These are phyloP conservation scores for Cucumis melo DNA, from an alignment of 306 rosid genomes.

Conservation along the genomic window DNA sequence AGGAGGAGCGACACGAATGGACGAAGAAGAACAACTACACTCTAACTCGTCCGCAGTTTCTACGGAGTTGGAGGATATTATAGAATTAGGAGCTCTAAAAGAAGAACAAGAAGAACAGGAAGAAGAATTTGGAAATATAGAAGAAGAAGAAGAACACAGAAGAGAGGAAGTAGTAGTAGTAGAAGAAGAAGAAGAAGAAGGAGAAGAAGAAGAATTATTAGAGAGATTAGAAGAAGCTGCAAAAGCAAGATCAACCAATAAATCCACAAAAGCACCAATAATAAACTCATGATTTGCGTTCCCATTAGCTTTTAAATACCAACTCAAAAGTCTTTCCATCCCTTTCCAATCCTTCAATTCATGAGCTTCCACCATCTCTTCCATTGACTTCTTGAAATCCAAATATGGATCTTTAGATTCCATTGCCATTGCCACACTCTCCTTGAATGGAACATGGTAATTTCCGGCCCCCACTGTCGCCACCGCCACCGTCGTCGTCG, in stretches of 20 bases:
- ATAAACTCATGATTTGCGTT: constrained; percentile 34
- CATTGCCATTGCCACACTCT: constrained; percentile 30
- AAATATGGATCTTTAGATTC: constrained; percentile 48
- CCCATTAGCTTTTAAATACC: constrained; percentile 46
- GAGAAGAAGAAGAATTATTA: background rate
- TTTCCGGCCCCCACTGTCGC: background rate
- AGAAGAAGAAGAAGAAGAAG: constrained; percentile 9
- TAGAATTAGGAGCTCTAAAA: constrained; percentile 5
- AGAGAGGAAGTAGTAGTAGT: constrained; percentile 6
- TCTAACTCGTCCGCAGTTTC: constrained; percentile 13
- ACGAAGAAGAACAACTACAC: constrained; percentile 13
- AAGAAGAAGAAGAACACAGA: constrained; percentile 20
- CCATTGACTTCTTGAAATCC: constrained; percentile 70
- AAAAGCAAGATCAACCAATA: constrained; percentile 37
- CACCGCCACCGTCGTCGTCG: background rate
- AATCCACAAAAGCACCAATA: constrained; percentile 60
- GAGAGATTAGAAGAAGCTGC: constrained; percentile 15
- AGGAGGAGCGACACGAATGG: constrained; percentile 5
- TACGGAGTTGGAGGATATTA: constrained; percentile 10
- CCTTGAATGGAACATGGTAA: constrained; percentile 23
- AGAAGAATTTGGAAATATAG: background rate
- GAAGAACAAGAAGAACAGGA: constrained; percentile 12
- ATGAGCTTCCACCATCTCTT: constrained; percentile 66
- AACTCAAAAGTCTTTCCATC: constrained; percentile 54
- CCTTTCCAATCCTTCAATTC: constrained; percentile 51